Evolutionary conservation across 768 basidiomycete species (phyloP), one percentile per base, ranked within the genome.

Genomic region (Cystofilobasidium ferigula): DNA sequence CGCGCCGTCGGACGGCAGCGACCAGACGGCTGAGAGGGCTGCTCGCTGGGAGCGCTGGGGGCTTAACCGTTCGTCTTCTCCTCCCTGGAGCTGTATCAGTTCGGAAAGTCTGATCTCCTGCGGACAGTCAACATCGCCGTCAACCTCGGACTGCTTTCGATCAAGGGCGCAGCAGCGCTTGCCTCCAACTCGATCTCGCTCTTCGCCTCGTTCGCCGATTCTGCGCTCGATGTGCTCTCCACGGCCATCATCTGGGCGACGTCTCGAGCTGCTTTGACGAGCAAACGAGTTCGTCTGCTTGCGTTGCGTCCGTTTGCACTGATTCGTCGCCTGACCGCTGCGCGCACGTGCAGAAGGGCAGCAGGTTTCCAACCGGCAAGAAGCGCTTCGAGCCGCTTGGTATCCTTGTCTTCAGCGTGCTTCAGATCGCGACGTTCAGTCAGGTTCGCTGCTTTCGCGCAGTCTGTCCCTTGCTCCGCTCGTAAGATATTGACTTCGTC

Each of bases 231-330:
- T 43, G 47, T 67, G n/a, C 40, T 67, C 6, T 61, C 59, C 14
- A 67, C 65, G 3, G 28, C 40, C 26, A 67, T 67, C 51, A 62
- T 67, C 42, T 67, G 61, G 59, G 60, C 30, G 1, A 61, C 65
- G 4, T 34, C 58, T 0, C 8, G 59, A 9, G 65, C 65, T 14
- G 65, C 65, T 4, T 35, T 18, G 20, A 45, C 22, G 16, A 57
- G 47, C 43, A 64, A 32, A 14, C 18, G 57, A 18, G 63, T 64
- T 14, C 20, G 63, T 58, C 22, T 18, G 26, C 26, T 40, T 36
- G n/a, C 14, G 13, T 18, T 24, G 28, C 22, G 38, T 58, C 20
- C 35, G 34, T 10, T 42, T 42, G 40, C 10, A 42, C 10, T 10
- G 40, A 42, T 42, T 42, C 40, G 10, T 42, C 40, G 40, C 10